Base-by-base conservation (phyloP, 108 stramenopile species). In the Parietichytrium sp. region DNA sequence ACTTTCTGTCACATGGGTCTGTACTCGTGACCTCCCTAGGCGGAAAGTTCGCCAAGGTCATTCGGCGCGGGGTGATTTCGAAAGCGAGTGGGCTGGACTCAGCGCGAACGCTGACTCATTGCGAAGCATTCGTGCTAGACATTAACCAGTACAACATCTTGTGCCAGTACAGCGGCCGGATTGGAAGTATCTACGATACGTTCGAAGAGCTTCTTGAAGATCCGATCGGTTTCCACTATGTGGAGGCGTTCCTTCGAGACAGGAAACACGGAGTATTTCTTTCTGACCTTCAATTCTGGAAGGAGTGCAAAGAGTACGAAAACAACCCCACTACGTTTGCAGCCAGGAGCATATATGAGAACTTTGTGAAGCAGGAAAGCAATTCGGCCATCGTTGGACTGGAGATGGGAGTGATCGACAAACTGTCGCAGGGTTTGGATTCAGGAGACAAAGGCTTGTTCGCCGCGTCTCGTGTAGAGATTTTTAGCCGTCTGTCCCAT, bases 171-270 rank as follows among this genome's bases (percentile, higher is more conserved):
- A 45, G 38, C 20, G 10, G 38, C 6, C 61, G 45, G 20, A 72
- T 72, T 27, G 61, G 61, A 16, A 45, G 45, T 27, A 20, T 45
- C 8, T 72, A 33, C 33, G 20, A 7, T 0, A 25, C 18, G n/a
- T 72, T 72, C 33, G 23, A 45, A 20, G 61, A 7, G 61, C 61
- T 72, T 72, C 2, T 72, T 33, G 38, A 42, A 42, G 61, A 72
- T 72, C 61, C 29, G 1, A 25, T n/a, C 6, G 61, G 61, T 25
- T 27, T 23, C 42, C 4, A 0, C 13, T 33, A 33, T 23, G 61
- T 72, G 10, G 38, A 72, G 3, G 29, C 2, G 61, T 72, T 18
- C 1, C 20, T 72, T 1, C 10, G 12, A 6, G 42, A 15, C 10
- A 33, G 42, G 23, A 72, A 72, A 38, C 36, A 27, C 20, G 61